Base-by-base conservation (phyloP, 1,284 basidiomycete species). In the Rhodotorula sp. region DNA sequence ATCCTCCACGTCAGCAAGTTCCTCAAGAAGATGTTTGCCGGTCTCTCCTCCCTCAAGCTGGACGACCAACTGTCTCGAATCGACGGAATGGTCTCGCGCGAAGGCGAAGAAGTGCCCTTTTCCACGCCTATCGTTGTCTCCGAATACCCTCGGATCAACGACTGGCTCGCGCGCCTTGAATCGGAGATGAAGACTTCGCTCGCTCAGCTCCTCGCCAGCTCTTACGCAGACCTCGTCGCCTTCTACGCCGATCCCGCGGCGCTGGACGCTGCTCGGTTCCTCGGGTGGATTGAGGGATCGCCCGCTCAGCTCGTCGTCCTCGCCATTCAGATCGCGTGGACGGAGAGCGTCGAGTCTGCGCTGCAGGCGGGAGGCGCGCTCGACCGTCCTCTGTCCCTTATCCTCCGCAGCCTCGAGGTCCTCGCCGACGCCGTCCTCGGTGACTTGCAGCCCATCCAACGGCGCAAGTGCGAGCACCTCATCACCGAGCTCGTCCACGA, bases 21-120 rank as follows among this genome's bases (percentile, higher is more conserved):
- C 81, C 85, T 99, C 72, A 97, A 97, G 84, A 99, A 99, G 86
- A 99, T 99, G 96, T 99, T 99, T 81, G 96, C 96, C 10, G 96
- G 97, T 51, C 89, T 99, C 57, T 90, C 92, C 0, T 92, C 91
- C 0, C 85, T 99, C 71, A 86, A 84, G 75, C 84, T 98, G n/a
- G 91, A 96, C 79, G 73, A 76, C n/a, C 92, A 94, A 56, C 82
- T 92, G 68, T 89, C 91, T 1, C 86, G 90, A 77, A 94, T 94
- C 68, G 87, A 87, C 76, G 92, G 89, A 59, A 94, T 97, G 87
- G 87, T 90, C 8, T 97, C 94, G 7, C 85, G 92, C 64, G 96
- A 99, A 80, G 97, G 94, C 62, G 96, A 99, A 80, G 88, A 91
- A 77, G 91, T 99, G 26, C 82, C 80, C 8, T 97, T 99, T 82